Evolutionary conservation across 257 asterid species (phyloP).

Genomic region (Przewalskia tangutica): DNA sequence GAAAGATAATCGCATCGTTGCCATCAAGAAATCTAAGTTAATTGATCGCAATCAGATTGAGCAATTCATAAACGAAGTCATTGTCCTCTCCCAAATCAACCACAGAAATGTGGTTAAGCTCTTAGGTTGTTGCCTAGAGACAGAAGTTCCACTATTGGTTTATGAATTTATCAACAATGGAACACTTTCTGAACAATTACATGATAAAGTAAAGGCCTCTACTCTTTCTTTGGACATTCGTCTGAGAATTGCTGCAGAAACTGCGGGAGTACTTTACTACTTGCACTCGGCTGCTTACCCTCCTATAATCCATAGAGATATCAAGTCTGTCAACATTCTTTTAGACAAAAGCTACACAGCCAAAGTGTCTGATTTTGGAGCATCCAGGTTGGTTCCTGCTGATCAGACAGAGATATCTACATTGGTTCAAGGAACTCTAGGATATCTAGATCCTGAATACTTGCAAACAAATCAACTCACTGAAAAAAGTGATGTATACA

Average conservation of each 20-base stretch:
- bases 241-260: slow-evolving; percentile 20
- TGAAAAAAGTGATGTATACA: slow-evolving; percentile 33
- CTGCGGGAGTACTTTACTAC: slow-evolving; percentile 20
- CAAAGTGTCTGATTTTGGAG: slow-evolving; percentile 26
- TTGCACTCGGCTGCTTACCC: slow-evolving; percentile 23
- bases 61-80: slow-evolving; percentile 25
- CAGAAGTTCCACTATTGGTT: slow-evolving; percentile 22
- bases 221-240: slow-evolving; percentile 19
- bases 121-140: slow-evolving; percentile 30
- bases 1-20: not conserved
- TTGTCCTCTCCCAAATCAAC: slow-evolving; percentile 22
- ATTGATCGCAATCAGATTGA: slow-evolving; percentile 11
- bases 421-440: slow-evolving; percentile 25
- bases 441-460: slow-evolving; percentile 35
- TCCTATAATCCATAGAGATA: slow-evolving; percentile 34
- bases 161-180: slow-evolving; percentile 25
- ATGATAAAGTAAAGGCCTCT: not conserved
- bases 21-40: slow-evolving; percentile 1
- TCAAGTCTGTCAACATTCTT: slow-evolving; percentile 25
- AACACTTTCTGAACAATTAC: slow-evolving; percentile 15
- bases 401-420: slow-evolving; percentile 14
- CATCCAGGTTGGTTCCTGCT: slow-evolving; percentile 16
- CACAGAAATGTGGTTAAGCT: slow-evolving; percentile 25
- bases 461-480: slow-evolving; percentile 16
- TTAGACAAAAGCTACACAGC: slow-evolving; percentile 21